A percentile compares a stretch with the other conserved stretches of the same genome.
phyloP scores from a whole-genome alignment of 2,329 filamentous ascomycete genomes.

The Aspergillus piperis region DNA sequence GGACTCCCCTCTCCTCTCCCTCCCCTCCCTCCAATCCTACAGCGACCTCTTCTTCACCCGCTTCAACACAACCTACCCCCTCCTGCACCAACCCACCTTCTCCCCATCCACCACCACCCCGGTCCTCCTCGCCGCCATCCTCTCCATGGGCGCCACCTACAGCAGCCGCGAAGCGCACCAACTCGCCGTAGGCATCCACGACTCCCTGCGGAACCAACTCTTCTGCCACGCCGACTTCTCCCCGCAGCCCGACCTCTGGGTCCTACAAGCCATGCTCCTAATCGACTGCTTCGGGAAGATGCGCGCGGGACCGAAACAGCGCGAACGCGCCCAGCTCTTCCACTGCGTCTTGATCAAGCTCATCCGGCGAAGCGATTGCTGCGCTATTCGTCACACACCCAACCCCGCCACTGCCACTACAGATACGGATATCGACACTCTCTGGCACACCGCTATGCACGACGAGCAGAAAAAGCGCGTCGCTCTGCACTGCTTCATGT shows the following conservation, averaged over 20 bases:
- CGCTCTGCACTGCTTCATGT: conserved; percentile 64
- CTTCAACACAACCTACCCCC: conserved; percentile 63
- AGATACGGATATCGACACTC: conserved; percentile 43
- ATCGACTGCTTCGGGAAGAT: conserved; percentile 68
- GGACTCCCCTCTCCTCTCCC: conserved; percentile 55
- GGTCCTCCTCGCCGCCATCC: conserved; percentile 55
- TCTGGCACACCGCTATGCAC: conserved; percentile 58
- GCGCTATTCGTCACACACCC: conserved; percentile 43
- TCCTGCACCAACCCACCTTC: conserved; percentile 62
- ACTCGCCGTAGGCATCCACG: conserved; percentile 63
- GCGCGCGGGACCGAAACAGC: conserved; percentile 62
- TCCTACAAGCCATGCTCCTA: conserved; percentile 61
- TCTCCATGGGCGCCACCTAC: conserved; percentile 65
- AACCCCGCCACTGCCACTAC: conserved; percentile 32
- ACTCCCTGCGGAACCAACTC: conserved; percentile 61
- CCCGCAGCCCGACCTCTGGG: conserved; percentile 61
- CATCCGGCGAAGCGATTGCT: conserved; percentile 56
- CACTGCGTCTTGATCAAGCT: conserved; percentile 58
- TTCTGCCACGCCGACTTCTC: conserved; percentile 60
- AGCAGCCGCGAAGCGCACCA: conserved; percentile 60
- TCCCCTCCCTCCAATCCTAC: conserved; percentile 56
- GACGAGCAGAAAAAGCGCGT: conserved; percentile 62
- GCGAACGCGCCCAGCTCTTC: conserved; percentile 64
- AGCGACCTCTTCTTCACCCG: conserved; percentile 61
- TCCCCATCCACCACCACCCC: conserved; percentile 53